These are phyloP conservation scores for Leucoagaricus sp. DNA, from an alignment of 1,284 basidiomycete genomes.

Conservation along the genomic window DNA sequence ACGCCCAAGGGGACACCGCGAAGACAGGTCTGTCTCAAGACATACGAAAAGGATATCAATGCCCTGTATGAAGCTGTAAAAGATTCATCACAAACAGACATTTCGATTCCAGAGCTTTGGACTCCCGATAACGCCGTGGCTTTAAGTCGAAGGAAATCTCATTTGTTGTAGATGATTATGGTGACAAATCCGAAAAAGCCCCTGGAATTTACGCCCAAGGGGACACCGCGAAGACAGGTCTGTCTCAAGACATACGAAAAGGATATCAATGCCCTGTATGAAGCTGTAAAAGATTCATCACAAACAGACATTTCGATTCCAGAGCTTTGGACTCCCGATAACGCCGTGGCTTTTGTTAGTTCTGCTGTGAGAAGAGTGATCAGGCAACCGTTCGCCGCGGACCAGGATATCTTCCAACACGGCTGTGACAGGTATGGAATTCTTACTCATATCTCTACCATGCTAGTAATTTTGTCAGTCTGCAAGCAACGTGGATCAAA, in stretches of 20 bases:
- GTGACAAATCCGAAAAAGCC: constrained; percentile 1
- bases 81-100: neutral
- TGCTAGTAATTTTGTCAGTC: neutral
- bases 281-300: constrained; percentile 1
- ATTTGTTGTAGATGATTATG: constrained; percentile 10
- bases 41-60: constrained; percentile 10
- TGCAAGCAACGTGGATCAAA: neutral
- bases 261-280: constrained; percentile 9
- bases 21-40: neutral
- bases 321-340: constrained; percentile 2
- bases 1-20: constrained; percentile 4
- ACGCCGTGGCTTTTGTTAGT: neutral
- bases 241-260: constrained; percentile 1
- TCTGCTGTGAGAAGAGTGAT: neutral
- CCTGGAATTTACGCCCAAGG: constrained; percentile 2
- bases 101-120: constrained; percentile 5
- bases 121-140: neutral
- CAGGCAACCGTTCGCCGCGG: neutral
- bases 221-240: neutral
- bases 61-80: constrained; percentile 3
- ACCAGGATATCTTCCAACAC: constrained; percentile 6
- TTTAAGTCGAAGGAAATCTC: too few relatives aligned
- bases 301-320: constrained; percentile 1
- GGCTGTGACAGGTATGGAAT: neutral
- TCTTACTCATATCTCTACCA: neutral